Evolutionary conservation across 2,329 filamentous ascomycete genomes (phyloP), one percentile per base, ranked within the genome.

Genomic region (Diaporthe sp.): DNA sequence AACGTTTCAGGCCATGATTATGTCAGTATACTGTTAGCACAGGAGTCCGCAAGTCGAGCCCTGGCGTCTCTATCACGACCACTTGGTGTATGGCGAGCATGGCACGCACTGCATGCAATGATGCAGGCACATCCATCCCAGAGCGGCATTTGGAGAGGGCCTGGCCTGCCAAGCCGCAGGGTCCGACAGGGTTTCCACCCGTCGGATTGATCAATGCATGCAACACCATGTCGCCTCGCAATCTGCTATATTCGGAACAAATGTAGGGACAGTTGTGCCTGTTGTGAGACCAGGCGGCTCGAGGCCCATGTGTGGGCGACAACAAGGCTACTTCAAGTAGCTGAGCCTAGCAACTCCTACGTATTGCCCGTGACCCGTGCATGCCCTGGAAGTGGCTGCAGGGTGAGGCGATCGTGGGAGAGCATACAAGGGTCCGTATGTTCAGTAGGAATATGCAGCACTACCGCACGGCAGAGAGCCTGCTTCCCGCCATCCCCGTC

Each of bases 71-170:
- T 31, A 28, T 44, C 61, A 62, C 58, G 22, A 28, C 49, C 57
- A 62, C 19, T 28, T 34, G 25, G 22, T 42, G 67, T 57, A 61
- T 55, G 46, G 49, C 37, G 42, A 51, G 34, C 67, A 49, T 10
- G 61, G 61, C 61, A 71, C 74, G 71, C 51, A 57, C 58, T 25
- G 58, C 42, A 44, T 65, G 61, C 25, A 34, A 49, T 46, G 44
- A 65, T 65, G 58, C 71, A 68, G 75, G 39, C 61, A 70, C 68
- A 39, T 49, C 57, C 60, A 67, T 55, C 72, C 72, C 60, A 70
- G 53, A 55, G 62, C 75, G 72, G 75, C 75, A 76, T 61, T 76
- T 72, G 75, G 49, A 28, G 37, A 73, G 61, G 61, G 37, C 46
- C 71, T 65, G 46, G 71, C 31, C 67, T 37, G 51, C 71, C 75